Conservation (phyloP, 371 early-diverging fungal genomes). For the Mucor mucedo region DNA sequence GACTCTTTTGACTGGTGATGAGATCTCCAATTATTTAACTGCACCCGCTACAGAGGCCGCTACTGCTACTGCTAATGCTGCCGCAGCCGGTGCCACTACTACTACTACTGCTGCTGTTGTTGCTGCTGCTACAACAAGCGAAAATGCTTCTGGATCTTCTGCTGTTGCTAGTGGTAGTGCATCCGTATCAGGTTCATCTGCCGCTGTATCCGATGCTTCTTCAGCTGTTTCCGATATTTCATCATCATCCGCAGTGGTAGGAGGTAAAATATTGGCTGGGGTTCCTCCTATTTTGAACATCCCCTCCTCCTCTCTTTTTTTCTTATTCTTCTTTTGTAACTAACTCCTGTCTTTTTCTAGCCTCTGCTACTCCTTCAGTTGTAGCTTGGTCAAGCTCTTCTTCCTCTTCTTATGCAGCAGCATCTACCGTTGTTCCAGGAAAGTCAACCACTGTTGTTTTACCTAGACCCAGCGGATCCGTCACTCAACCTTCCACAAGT, state of each 20-base stretch:
- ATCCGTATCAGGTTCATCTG: background rate
- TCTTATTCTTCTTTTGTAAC: background rate
- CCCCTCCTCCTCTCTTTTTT: conserved; percentile 4
- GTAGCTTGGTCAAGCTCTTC: conserved; percentile 20
- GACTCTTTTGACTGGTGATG: conserved; percentile 20
- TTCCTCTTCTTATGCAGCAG: conserved; percentile 15
- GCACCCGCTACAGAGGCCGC: conserved; percentile 13
- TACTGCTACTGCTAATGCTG: conserved; percentile 2
- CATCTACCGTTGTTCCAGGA: background rate
- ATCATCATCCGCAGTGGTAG: background rate
- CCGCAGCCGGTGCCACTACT: conserved; percentile 1
- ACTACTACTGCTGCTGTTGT: conserved; percentile 11
- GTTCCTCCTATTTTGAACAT: background rate
- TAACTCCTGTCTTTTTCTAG: background rate
- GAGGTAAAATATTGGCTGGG: background rate
- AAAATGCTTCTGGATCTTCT: background rate
- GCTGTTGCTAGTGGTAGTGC: background rate
- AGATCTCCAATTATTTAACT: conserved; percentile 26
- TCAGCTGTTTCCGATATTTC: background rate
- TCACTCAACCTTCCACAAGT: conserved; percentile 13
- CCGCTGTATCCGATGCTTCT: background rate
- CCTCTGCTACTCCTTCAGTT: conserved; percentile 9
- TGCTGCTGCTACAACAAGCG: background rate
- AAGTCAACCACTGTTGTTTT: conserved; percentile 1
- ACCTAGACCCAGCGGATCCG: conserved; percentile 24